These are phyloP conservation scores for Pneumocystis carinii DNA, from an alignment of 1,139 yeast genomes.

Conservation along the genomic window DNA sequence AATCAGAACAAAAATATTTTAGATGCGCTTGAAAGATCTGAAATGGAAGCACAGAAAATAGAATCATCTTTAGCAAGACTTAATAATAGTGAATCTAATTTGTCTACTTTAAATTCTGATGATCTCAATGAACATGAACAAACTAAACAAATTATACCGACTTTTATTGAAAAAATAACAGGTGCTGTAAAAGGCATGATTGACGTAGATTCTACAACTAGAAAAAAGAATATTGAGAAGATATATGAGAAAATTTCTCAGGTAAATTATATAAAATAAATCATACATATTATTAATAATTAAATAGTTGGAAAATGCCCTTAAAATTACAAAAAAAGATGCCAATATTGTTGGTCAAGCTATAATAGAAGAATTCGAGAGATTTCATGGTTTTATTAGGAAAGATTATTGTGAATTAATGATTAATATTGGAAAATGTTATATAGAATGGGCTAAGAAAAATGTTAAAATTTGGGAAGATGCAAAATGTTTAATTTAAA, in stretches of 20 bases:
- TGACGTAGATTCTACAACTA: slow-evolving; percentile 54
- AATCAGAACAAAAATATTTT: slow-evolving; percentile 28
- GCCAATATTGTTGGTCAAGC: slow-evolving; percentile 37
- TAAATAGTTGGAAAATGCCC: slow-evolving; percentile 34
- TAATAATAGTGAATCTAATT: slow-evolving; percentile 3
- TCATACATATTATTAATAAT: background rate
- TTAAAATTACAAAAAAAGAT: slow-evolving; percentile 45
- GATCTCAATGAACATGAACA: slow-evolving; percentile 19
- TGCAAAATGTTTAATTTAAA: slow-evolving; percentile 21
- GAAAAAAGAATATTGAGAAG: slow-evolving; percentile 41
- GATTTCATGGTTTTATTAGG: slow-evolving; percentile 34
- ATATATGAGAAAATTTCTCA: slow-evolving; percentile 39
- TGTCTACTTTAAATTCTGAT: slow-evolving; percentile 13
- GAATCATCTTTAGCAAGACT: slow-evolving; percentile 17
- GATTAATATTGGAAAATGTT: slow-evolving; percentile 32
- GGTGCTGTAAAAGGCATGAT: slow-evolving; percentile 54
- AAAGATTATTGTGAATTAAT: slow-evolving; percentile 36
- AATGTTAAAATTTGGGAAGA: slow-evolving; percentile 64
- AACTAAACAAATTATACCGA: slow-evolving; percentile 7
- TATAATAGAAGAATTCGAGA: slow-evolving; percentile 35
- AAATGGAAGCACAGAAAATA: slow-evolving; percentile 30
- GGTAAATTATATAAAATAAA: slow-evolving; percentile 7
- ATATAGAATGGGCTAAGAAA: slow-evolving; percentile 56
- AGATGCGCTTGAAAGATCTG: slow-evolving; percentile 27
- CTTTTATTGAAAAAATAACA: slow-evolving; percentile 33